A percentile compares a stretch with the other conserved stretches of the same genome.
These are phyloP conservation scores for Xylaria sp. DNA, from an alignment of 495 filamentous ascomycete species.

Conservation along the genomic window DNA sequence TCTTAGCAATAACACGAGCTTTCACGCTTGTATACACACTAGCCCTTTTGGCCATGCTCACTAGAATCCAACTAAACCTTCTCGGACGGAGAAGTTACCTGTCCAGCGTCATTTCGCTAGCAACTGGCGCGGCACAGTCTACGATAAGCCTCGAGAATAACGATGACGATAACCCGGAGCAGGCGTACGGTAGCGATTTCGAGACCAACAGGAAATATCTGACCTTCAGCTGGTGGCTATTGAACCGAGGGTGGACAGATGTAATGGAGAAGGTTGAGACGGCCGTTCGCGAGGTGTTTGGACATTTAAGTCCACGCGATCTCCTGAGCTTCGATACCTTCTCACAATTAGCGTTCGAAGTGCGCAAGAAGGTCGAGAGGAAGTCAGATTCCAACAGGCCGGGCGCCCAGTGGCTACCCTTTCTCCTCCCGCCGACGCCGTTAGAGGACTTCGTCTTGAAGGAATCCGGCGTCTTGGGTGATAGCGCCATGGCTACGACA, in stretches of 20 bases:
- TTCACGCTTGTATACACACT: conserved; percentile 93
- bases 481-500: conserved; percentile 46
- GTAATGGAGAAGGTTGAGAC: conserved; percentile 78
- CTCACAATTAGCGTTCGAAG: conserved; percentile 75
- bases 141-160: conserved; percentile 86
- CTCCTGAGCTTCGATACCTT: conserved; percentile 81
- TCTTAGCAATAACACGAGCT: conserved; percentile 83
- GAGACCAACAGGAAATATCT: conserved; percentile 94
- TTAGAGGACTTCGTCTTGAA: conserved; percentile 82
- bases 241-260: conserved; percentile 87
- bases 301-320: conserved; percentile 83
- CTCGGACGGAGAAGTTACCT: conserved; percentile 94
- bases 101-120: conserved; percentile 88
- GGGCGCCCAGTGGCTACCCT: conserved; percentile 76
- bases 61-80: conserved; percentile 95
- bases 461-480: conserved; percentile 77
- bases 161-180: conserved; percentile 79
- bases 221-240: conserved; percentile 96
- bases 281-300: conserved; percentile 87
- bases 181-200: conserved; percentile 87
- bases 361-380: conserved; percentile 85
- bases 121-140: conserved; percentile 66
- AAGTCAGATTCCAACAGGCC: conserved; percentile 67
- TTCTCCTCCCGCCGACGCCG: conserved; percentile 77
- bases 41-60: conserved; percentile 87